These are phyloP conservation scores for Podosphaera fusca DNA, from an alignment of 2,329 filamentous ascomycete genomes.

Conservation along the genomic window DNA sequence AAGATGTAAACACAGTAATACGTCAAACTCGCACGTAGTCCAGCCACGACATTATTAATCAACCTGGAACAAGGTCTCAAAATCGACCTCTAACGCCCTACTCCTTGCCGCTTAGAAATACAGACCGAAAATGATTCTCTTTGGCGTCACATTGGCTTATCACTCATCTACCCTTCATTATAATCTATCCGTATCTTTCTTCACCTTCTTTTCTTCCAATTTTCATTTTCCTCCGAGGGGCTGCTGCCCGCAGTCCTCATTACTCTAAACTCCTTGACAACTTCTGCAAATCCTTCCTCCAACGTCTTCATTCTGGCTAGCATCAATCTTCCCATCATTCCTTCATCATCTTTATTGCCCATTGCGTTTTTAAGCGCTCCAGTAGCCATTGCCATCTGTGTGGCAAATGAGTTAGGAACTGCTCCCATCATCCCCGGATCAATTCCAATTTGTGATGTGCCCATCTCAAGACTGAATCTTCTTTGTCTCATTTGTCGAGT, in stretches of 20 bases:
- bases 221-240: constrained; percentile 1
- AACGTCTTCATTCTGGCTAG: constrained; percentile 79
- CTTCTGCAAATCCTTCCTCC: constrained; percentile 72
- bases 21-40: too few species aligned
- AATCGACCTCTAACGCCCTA: too few species aligned
- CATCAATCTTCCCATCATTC: constrained; percentile 59
- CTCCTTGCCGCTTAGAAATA: too few species aligned
- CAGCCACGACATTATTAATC: too few species aligned
- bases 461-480: constrained; percentile 39
- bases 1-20: too few species aligned
- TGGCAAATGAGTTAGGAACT: constrained; percentile 56
- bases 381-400: constrained; percentile 53
- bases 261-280: constrained; percentile 46
- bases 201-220: neutral
- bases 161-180: too few species aligned
- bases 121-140: too few species aligned
- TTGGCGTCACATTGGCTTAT: too few species aligned
- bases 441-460: constrained; percentile 50
- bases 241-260: constrained; percentile 14
- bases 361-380: constrained; percentile 31
- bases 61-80: too few species aligned
- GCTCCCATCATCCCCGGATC: constrained; percentile 32
- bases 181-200: too few species aligned
- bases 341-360: constrained; percentile 26
- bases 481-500: constrained; percentile 9